A percentile compares a stretch with the other conserved stretches of the same genome.
These are phyloP conservation scores for Colletotrichum sp. DNA, from an alignment of 2,329 filamentous ascomycete species.

Conservation along the genomic window DNA sequence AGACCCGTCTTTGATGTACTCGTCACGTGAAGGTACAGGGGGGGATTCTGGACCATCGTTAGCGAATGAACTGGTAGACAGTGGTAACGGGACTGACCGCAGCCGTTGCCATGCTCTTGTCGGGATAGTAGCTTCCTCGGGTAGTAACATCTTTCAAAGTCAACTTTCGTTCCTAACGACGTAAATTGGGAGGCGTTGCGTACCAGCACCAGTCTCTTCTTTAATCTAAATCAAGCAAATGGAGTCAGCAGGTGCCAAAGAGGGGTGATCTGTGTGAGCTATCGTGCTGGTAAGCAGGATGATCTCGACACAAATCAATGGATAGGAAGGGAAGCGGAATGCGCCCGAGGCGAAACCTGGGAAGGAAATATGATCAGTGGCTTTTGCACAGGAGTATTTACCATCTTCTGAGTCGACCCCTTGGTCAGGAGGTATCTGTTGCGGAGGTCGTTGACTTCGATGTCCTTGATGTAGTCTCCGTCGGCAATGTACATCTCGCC, in stretches of 20 bases:
- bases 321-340: slow-evolving; percentile 28
- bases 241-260: slow-evolving; percentile 95
- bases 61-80: neutral
- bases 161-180: slow-evolving; percentile 60
- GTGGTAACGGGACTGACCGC: slow-evolving; percentile 69
- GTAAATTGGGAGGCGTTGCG: slow-evolving; percentile 65
- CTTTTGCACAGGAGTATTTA: slow-evolving; percentile 73
- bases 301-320: slow-evolving; percentile 56
- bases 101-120: slow-evolving; percentile 96
- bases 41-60: slow-evolving; percentile 73
- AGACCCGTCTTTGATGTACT: slow-evolving; percentile 92
- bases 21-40: slow-evolving; percentile 93
- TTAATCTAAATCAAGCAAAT: slow-evolving; percentile 94
- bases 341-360: slow-evolving; percentile 15
- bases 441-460: slow-evolving; percentile 96
- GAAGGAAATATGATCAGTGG: slow-evolving; percentile 37
- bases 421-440: slow-evolving; percentile 98
- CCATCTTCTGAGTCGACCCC: slow-evolving; percentile 98
- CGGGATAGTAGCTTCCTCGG: slow-evolving; percentile 93
- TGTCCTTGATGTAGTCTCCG: slow-evolving; percentile 98
- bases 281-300: slow-evolving; percentile 75
- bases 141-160: slow-evolving; percentile 92
- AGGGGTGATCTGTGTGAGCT: slow-evolving; percentile 67
- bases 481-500: slow-evolving; percentile 93
- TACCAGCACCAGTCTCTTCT: slow-evolving; percentile 99